A percentile compares a stretch with the other conserved stretches of the same genome.
phyloP scores from a whole-genome alignment of 1,139 yeast genomes.

The Blastobotrys raffinosifermentans region DNA sequence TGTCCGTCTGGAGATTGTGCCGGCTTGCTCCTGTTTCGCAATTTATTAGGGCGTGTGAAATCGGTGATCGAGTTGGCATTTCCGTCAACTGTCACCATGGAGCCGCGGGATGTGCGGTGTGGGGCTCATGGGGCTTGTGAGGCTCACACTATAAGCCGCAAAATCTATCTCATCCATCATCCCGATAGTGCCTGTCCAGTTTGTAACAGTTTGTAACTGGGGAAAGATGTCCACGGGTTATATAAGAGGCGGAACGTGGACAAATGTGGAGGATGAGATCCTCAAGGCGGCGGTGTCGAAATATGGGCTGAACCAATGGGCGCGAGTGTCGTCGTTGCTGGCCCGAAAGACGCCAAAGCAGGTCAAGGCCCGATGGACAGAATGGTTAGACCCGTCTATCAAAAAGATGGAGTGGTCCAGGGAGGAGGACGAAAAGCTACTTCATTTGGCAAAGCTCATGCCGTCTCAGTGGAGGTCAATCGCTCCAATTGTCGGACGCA shows the following conservation, averaged over 20 bases:
- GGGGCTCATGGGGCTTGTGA: too few species aligned
- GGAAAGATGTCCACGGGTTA: constrained; percentile 39
- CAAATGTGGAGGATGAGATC: constrained; percentile 85
- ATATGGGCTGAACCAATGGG: constrained; percentile 93
- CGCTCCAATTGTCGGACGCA: constrained; percentile 71
- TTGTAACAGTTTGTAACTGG: too few species aligned
- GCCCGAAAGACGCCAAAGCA: constrained; percentile 86
- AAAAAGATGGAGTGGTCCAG: constrained; percentile 61
- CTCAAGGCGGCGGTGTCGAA: constrained; percentile 86
- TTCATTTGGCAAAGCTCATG: constrained; percentile 59
- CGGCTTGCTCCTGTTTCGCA: too few species aligned
- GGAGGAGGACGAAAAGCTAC: constrained; percentile 69
- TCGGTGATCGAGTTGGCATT: too few species aligned
- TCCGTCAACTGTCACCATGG: too few species aligned
- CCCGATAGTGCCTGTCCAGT: too few species aligned
- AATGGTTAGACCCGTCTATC: constrained; percentile 75
- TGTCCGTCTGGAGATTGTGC: too few species aligned
- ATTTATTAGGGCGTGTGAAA: too few species aligned
- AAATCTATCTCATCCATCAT: too few species aligned
- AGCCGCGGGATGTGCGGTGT: too few species aligned
- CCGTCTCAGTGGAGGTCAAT: constrained; percentile 96
- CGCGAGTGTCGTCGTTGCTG: constrained; percentile 79
- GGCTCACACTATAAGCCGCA: too few species aligned
- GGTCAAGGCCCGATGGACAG: constrained; percentile 90
- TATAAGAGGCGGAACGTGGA: constrained; percentile 88